These are phyloP conservation scores for Penicillium desertorum DNA, from an alignment of 495 filamentous ascomycete species.

Conservation along the genomic window DNA sequence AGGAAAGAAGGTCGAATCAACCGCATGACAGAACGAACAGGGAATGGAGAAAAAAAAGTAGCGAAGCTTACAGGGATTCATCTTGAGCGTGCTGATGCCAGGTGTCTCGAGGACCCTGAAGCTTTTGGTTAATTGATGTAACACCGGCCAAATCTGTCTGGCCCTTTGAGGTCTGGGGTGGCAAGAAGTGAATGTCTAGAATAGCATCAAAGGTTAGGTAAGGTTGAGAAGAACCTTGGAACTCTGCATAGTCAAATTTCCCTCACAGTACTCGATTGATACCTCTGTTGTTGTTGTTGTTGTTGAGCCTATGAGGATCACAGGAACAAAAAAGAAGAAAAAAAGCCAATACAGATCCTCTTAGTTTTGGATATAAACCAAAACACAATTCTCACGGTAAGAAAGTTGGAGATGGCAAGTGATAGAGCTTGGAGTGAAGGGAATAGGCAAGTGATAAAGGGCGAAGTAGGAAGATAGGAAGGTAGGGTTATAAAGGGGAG, in stretches of 20 bases:
- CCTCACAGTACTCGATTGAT: conserved; percentile 15
- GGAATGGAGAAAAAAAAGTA: conserved; percentile 8
- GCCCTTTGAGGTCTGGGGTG: conserved; percentile 20
- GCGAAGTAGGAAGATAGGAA: background rate
- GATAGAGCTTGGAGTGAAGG: background rate
- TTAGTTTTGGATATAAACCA: background rate
- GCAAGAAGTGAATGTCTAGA: conserved; percentile 20
- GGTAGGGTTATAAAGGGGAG: conserved; percentile 6
- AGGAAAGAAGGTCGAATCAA: conserved; percentile 1
- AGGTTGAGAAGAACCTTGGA: background rate
- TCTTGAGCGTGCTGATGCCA: conserved; percentile 26
- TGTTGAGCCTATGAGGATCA: conserved; percentile 1
- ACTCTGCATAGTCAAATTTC: background rate
- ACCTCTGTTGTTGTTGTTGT: background rate
- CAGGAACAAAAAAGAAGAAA: too few relatives aligned
- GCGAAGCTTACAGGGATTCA: conserved; percentile 29
- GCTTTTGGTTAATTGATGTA: conserved; percentile 18
- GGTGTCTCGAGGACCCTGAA: conserved; percentile 28
- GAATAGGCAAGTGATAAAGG: background rate
- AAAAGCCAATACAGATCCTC: background rate
- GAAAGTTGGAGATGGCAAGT: background rate
- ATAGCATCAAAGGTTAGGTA: conserved; percentile 19
- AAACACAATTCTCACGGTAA: background rate
- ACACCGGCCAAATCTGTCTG: conserved; percentile 22
- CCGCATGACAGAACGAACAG: conserved; percentile 14